Percentiles rank a stretch among this genome's conserved stretches.
Conservation (phyloP, 495 filamentous ascomycete genomes). For the Daldinia grandis region DNA sequence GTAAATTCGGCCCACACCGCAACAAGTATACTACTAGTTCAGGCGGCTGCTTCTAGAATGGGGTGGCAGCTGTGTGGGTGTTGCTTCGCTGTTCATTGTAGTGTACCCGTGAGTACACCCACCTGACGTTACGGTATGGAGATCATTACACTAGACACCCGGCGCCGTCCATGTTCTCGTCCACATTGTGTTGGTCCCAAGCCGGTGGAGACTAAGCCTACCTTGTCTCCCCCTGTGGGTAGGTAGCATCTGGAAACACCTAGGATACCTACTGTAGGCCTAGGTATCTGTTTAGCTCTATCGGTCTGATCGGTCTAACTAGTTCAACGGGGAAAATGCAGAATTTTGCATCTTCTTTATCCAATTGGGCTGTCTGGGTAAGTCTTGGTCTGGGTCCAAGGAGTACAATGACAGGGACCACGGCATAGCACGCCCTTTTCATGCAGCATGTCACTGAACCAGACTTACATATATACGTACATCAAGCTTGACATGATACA, state of each 20-base stretch:
- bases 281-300: constrained; percentile 17
- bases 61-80: background rate
- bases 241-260: constrained; percentile 12
- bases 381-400: constrained; percentile 11
- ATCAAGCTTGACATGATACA: constrained; percentile 8
- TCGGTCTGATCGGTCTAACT: constrained; percentile 19
- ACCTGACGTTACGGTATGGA: constrained; percentile 21
- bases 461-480: constrained; percentile 2
- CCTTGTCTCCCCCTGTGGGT: constrained; percentile 3
- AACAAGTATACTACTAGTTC: constrained; percentile 9
- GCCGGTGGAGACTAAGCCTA: constrained; percentile 13
- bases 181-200: constrained; percentile 19
- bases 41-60: constrained; percentile 16
- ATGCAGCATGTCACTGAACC: constrained; percentile 28
- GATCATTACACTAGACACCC: constrained; percentile 8
- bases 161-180: background rate
- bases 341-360: constrained; percentile 22
- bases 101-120: constrained; percentile 22
- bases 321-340: constrained; percentile 26
- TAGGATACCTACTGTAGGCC: background rate
- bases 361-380: constrained; percentile 14
- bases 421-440: constrained; percentile 23
- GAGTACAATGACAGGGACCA: constrained; percentile 16
- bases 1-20: constrained; percentile 8
- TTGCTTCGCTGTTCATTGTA: constrained; percentile 1